These are phyloP conservation scores for Euphorbia peplus DNA, from an alignment of 345 rosid species.

Conservation along the genomic window DNA sequence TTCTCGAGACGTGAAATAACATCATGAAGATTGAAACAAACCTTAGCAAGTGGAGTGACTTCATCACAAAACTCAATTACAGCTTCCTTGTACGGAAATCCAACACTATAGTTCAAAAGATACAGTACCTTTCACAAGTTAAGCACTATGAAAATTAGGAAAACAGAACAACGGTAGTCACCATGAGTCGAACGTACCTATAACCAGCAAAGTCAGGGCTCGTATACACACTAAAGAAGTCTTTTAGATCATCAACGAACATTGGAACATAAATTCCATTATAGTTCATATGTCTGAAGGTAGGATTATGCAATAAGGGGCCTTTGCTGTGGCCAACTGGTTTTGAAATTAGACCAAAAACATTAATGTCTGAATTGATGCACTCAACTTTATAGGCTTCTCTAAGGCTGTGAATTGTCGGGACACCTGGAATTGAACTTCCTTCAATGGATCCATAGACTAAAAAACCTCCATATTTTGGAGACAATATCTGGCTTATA, in stretches of 20 bases:
- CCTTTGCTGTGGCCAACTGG: slow-evolving; percentile 69
- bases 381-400: slow-evolving; percentile 34
- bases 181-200: slow-evolving; percentile 34
- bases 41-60: slow-evolving; percentile 49
- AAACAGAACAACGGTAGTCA: not conserved
- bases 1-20: not conserved
- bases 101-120: slow-evolving; percentile 37
- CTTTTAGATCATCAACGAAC: slow-evolving; percentile 55
- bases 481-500: slow-evolving; percentile 51
- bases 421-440: slow-evolving; percentile 41
- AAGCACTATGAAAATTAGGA: not conserved
- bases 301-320: slow-evolving; percentile 59
- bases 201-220: slow-evolving; percentile 49
- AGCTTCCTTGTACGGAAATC: slow-evolving; percentile 48
- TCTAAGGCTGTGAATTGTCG: slow-evolving; percentile 38
- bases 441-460: slow-evolving; percentile 51
- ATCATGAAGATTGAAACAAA: slow-evolving; percentile 1
- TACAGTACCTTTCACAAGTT: slow-evolving; percentile 14
- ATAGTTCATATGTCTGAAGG: slow-evolving; percentile 42
- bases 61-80: slow-evolving; percentile 42
- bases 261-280: slow-evolving; percentile 60
- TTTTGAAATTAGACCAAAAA: slow-evolving; percentile 57
- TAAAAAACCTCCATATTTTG: slow-evolving; percentile 48
- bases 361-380: slow-evolving; percentile 40
- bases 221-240: slow-evolving; percentile 45